Evolutionary conservation across 192 early-diverging fungal species (phyloP), one percentile per base, ranked within the genome.

Genomic region (Geranomyces variabilis): DNA sequence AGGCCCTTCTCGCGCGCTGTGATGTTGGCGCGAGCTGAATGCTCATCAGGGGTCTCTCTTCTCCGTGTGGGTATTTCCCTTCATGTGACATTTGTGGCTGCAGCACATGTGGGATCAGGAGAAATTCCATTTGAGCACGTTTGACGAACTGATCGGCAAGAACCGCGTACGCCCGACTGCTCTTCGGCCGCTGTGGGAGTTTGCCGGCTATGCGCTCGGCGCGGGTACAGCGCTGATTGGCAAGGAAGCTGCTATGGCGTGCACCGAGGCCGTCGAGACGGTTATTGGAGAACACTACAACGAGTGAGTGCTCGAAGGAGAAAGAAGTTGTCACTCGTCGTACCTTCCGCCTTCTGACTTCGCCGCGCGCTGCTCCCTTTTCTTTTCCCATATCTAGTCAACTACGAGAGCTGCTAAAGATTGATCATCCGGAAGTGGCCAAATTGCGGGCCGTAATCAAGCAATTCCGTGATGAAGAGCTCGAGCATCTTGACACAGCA

Each of bases 61-160:
- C 4, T 10, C 10, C 36, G 3, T 41, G 3, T 41, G 36, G n/a
- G n/a, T n/a, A n/a, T n/a, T n/a, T n/a, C n/a, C n/a, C n/a, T n/a
- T n/a, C n/a, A n/a, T n/a, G n/a, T n/a, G n/a, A n/a, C n/a, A n/a
- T n/a, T n/a, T n/a, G n/a, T n/a, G n/a, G n/a, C n/a, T 67, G 14
- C 58, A 91, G 83, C 92, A 98, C 79, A 98, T 98, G 96, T 92
- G 90, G 85, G 93, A 96, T 44, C 96, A 99, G 62, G 95, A 99
- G 75, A 90, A 93, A 61, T 73, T 84, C 44, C 96, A 99, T 67
- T 80, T 96, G 63, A 71, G 73, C 17, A 85, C 83, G 17, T 94
- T 99, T 80, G 90, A 96, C 77, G 79, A 84, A 26, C 83, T 94
- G 28, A 72, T 96, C 3, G 84, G 70, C 9, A 80, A 90, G 44